Evolutionary conservation across 768 basidiomycete genomes (phyloP).

Genomic region (Daedaleopsis sinensis): DNA sequence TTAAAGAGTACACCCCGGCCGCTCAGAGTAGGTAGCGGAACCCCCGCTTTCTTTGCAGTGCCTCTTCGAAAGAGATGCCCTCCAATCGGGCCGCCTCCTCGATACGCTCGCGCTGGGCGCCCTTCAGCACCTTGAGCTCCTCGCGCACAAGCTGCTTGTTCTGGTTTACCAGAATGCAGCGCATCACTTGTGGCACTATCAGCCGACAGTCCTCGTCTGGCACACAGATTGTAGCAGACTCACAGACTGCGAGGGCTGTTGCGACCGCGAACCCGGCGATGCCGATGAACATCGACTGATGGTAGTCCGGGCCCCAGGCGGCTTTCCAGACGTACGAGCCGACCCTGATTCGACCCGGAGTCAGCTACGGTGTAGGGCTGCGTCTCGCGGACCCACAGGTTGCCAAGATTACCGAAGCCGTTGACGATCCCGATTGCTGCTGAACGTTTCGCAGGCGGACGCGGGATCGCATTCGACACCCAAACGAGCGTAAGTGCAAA

Average conservation of each 20-base stretch:
- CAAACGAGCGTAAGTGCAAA: constrained; percentile 55
- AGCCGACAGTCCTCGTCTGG: neutral
- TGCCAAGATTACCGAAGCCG: constrained; percentile 60
- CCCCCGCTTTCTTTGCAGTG: constrained; percentile 55
- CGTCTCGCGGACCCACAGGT: constrained; percentile 45
- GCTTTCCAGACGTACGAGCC: constrained; percentile 65
- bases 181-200: constrained; percentile 39
- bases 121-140: constrained; percentile 47
- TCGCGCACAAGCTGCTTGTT: constrained; percentile 55
- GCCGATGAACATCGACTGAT: constrained; percentile 61
- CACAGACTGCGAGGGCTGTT: constrained; percentile 38
- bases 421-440: constrained; percentile 68
- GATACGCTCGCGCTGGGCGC: constrained; percentile 50
- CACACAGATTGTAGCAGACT: constrained; percentile 12
- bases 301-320: constrained; percentile 64
- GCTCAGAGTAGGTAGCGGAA: constrained; percentile 59
- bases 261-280: constrained; percentile 37
- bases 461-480: constrained; percentile 62
- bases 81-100: constrained; percentile 62
- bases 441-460: constrained; percentile 58
- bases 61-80: constrained; percentile 62
- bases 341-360: constrained; percentile 39
- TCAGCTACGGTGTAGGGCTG: no score
- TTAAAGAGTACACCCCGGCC: neutral
- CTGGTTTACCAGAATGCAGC: constrained; percentile 47